Evolutionary conservation across 2,329 filamentous ascomycete genomes (phyloP).

Genomic region (Diaporthe sp.): DNA sequence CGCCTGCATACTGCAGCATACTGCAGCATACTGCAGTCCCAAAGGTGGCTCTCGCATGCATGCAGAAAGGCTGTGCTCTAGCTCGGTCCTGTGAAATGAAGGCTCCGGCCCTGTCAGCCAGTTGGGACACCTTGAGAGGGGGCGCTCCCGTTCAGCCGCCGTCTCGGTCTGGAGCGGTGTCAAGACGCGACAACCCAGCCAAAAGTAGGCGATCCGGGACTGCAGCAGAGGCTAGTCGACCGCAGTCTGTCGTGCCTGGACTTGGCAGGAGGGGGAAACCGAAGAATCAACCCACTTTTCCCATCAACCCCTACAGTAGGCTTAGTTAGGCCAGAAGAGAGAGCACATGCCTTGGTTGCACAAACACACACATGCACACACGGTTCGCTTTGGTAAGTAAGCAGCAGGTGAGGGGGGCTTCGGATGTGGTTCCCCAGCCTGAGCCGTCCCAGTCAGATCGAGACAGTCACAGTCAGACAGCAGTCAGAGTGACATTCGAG

Average conservation of each 20-base stretch:
- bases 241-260: slow-evolving; percentile 25
- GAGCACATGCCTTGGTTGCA: slow-evolving; percentile 12
- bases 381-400: not conserved
- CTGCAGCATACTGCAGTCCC: not conserved
- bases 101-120: slow-evolving; percentile 10
- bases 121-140: not conserved
- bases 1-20: slow-evolving; percentile 24
- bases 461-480: not conserved
- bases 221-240: slow-evolving; percentile 16
- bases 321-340: not conserved
- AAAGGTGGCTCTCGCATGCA: slow-evolving; percentile 18
- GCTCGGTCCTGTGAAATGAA: slow-evolving; percentile 33
- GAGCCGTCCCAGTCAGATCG: not conserved
- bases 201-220: not conserved
- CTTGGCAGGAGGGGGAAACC: slow-evolving; percentile 28
- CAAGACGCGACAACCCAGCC: slow-evolving; percentile 1
- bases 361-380: not conserved
- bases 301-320: not conserved
- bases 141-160: slow-evolving; percentile 16
- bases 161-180: slow-evolving; percentile 28
- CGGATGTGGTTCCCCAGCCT: too few relatives aligned
- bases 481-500: not conserved
- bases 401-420: not conserved
- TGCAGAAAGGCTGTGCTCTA: slow-evolving; percentile 32
- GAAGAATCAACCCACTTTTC: slow-evolving; percentile 28